These are phyloP conservation scores for Hypholoma fasciculare DNA, from an alignment of 768 basidiomycete species.

Conservation along the genomic window DNA sequence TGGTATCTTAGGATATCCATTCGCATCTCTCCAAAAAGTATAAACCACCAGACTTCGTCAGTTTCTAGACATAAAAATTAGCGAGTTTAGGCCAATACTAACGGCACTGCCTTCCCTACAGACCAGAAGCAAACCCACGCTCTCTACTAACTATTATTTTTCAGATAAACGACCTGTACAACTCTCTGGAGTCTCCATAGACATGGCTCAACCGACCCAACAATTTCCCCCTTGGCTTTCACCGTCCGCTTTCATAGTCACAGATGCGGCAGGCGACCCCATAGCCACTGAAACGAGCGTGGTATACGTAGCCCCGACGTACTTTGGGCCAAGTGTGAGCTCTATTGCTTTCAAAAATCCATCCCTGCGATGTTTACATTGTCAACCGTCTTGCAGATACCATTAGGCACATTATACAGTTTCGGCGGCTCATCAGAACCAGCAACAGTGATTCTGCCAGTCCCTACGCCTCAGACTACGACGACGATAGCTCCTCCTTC, in stretches of 20 bases:
- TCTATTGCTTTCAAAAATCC: background rate
- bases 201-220: constrained; percentile 66
- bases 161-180: constrained; percentile 22
- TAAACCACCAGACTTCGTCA: constrained; percentile 19
- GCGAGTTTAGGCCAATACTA: constrained; percentile 4
- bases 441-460: constrained; percentile 30
- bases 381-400: constrained; percentile 50
- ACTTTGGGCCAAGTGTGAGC: constrained; percentile 81
- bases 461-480: constrained; percentile 7
- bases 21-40: constrained; percentile 8
- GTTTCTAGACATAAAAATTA: background rate
- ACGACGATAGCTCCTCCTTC: constrained; percentile 22
- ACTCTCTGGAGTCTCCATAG: constrained; percentile 19
- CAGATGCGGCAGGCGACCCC: constrained; percentile 51
- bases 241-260: constrained; percentile 48
- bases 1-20: constrained; percentile 24
- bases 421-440: constrained; percentile 77
- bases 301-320: constrained; percentile 71
- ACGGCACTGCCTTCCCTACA: constrained; percentile 5
- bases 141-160: constrained; percentile 46
- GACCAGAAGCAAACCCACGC: constrained; percentile 33
- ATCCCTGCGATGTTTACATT: background rate
- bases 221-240: constrained; percentile 75
- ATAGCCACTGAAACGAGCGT: constrained; percentile 57
- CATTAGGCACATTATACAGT: constrained; percentile 68